Percentiles rank a stretch among this genome's conserved stretches.
These are phyloP conservation scores for Ceratorhiza oryzae-sativae DNA, from an alignment of 1,284 basidiomycete species.

Conservation along the genomic window DNA sequence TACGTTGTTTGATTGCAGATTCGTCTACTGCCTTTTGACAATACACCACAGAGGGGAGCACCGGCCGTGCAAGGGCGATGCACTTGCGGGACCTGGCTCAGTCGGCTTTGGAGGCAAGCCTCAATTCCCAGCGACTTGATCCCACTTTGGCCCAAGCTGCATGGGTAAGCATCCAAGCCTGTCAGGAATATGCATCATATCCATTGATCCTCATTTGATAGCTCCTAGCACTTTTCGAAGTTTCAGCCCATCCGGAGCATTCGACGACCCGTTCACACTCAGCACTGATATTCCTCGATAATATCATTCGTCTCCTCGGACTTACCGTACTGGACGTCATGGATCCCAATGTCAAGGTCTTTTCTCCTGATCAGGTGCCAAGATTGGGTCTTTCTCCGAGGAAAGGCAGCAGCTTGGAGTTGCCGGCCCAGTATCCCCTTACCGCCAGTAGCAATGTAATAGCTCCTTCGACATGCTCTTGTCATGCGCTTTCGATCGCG, in stretches of 20 bases:
- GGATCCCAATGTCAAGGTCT: constrained; percentile 63
- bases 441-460: constrained; percentile 5
- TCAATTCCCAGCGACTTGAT: constrained; percentile 72
- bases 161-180: constrained; percentile 60
- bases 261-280: constrained; percentile 62
- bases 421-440: constrained; percentile 47
- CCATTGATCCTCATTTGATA: constrained; percentile 47
- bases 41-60: constrained; percentile 45
- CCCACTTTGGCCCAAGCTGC: constrained; percentile 73
- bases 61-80: constrained; percentile 55
- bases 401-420: constrained; percentile 47
- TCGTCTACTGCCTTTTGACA: no score
- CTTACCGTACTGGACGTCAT: constrained; percentile 64
- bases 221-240: constrained; percentile 73
- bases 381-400: constrained; percentile 54
- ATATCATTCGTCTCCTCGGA: constrained; percentile 66
- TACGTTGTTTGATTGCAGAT: neutral
- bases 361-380: constrained; percentile 57
- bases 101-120: constrained; percentile 70
- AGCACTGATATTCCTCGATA: constrained; percentile 66
- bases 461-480: constrained; percentile 55
- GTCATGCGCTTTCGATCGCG: constrained; percentile 47
- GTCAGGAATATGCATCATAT: constrained; percentile 33
- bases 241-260: constrained; percentile 70
- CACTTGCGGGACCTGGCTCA: constrained; percentile 70